phyloP scores from a whole-genome alignment of 108 stramenopile genomes.

The Nannochloropsis salina region DNA sequence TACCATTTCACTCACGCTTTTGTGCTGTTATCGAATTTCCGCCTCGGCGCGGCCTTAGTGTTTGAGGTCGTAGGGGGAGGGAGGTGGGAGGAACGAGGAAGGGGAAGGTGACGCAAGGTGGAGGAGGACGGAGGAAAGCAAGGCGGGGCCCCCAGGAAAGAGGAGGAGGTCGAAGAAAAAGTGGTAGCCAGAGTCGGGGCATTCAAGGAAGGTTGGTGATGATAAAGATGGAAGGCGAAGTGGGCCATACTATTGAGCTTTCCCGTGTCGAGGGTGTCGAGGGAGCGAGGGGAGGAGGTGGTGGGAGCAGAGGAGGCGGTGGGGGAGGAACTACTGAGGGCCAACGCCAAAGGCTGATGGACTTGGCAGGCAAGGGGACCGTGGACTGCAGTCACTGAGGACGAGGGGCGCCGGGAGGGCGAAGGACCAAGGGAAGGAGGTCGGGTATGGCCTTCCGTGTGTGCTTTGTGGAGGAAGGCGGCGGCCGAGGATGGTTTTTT shows the following conservation, averaged over 20 bases:
- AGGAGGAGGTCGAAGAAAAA: background rate
- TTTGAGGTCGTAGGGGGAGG: no score
- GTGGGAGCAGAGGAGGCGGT: slow-evolving; percentile 12
- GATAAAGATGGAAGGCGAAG: background rate
- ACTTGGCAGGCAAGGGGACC: background rate
- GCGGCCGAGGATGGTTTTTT: background rate
- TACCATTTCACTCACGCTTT: no score
- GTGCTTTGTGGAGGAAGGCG: background rate
- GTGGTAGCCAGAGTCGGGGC: background rate
- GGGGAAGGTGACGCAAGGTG: no score
- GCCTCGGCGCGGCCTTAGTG: no score
- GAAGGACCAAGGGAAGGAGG: no score
- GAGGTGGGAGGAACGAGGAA: no score
- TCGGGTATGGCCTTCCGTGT: background rate
- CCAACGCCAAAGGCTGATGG: background rate
- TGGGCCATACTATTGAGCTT: background rate
- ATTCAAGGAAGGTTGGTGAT: background rate
- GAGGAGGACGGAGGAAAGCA: no score
- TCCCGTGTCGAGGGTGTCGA: background rate
- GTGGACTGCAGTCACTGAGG: no score
- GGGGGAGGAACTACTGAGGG: background rate
- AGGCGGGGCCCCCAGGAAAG: background rate
- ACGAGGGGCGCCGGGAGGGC: no score
- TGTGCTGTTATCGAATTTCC: no score
- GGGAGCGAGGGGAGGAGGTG: background rate